Base-by-base conservation (phyloP, 2,329 filamentous ascomycete genomes). In the Pezicula radicicola region DNA sequence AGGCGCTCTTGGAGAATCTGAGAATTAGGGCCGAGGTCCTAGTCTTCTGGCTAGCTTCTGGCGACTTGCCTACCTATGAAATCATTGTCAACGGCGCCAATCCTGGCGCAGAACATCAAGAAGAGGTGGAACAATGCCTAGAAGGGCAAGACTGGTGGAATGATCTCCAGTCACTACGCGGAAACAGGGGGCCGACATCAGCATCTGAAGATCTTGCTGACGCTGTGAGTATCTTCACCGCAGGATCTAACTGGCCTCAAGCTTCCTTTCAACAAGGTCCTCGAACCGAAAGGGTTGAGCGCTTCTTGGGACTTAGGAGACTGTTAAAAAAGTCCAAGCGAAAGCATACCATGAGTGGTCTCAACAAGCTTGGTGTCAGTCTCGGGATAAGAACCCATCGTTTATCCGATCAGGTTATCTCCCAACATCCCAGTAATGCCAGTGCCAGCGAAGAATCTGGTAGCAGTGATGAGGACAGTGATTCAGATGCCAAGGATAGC, bases 101-200 rank as follows among this genome's bases (percentile, higher is more conserved):
- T 18, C 70, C 77, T 12, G 76, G 78, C 46, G 73, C 77, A 4
- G 79, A 85, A 46, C 76, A 77, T 3, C 76, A 83, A 41, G 74
- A 78, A 15, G 72, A 82, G 9, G 83, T 94, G 13, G 78, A 90
- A 53, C 77, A 83, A 19, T 78, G 84, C 4, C 70, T 96, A 13
- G 79, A 80, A 57, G 80, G 84, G 9, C 87, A 94, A 61, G 81
- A 86, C 30, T 96, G 91, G 91, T 96, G 91, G 91, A 78, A 85
- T 46, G 86, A 92, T 40, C 72, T 94, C 4, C 83, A 87, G 59
- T 75, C 71, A 41, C 68, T 80, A 10, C 73, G 81, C 27, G 75
- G 75, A 25, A 64, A 66, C 8, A 55, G 63, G 12, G 64, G 59
- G 6, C 37, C 48, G 13, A 55, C 46, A 9, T 72, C 65, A 42